Percentiles rank a stretch among this genome's conserved stretches.
phyloP scores from a whole-genome alignment of 306 rosid genomes.

The Vigna nakashimae region DNA sequence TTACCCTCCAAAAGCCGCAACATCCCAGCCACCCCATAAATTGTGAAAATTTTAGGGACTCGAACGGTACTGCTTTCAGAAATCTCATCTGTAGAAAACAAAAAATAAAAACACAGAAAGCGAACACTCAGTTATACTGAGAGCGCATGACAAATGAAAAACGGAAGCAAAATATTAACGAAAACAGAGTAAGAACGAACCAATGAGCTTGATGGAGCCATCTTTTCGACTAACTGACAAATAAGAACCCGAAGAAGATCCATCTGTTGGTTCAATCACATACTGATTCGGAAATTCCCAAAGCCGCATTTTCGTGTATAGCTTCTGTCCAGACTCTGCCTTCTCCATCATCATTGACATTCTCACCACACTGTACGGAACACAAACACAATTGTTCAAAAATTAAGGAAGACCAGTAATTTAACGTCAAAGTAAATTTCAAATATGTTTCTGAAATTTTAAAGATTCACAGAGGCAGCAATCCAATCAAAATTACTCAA shows the following conservation, averaged over 20 bases:
- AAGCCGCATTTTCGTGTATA: conserved; percentile 85
- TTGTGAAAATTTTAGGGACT: conserved; percentile 76
- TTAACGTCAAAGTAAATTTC: conserved; percentile 6
- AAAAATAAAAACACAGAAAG: conserved; percentile 3
- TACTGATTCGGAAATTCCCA: conserved; percentile 94
- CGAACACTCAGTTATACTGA: not conserved
- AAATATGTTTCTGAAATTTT: not conserved
- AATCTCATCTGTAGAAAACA: conserved; percentile 63
- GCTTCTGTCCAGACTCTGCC: conserved; percentile 82
- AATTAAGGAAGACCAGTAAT: not conserved
- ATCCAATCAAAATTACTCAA: conserved; percentile 8
- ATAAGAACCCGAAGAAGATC: conserved; percentile 80
- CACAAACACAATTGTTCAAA: not conserved
- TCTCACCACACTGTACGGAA: conserved; percentile 50
- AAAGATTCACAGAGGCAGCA: not conserved
- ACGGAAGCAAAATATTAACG: not conserved
- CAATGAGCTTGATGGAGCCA: conserved; percentile 86
- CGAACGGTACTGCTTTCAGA: conserved; percentile 71
- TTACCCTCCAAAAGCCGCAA: conserved; percentile 87
- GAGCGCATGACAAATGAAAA: not conserved
- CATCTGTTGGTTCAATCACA: conserved; percentile 93
- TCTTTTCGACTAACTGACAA: conserved; percentile 75
- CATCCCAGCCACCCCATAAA: conserved; percentile 90
- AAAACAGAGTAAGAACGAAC: conserved; percentile 47
- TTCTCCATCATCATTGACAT: conserved; percentile 77